Evolutionary conservation across 164 flowering plant genomes (phyloP), one percentile per base, ranked within the genome.

Genomic region (Macadamia tetraphylla): DNA sequence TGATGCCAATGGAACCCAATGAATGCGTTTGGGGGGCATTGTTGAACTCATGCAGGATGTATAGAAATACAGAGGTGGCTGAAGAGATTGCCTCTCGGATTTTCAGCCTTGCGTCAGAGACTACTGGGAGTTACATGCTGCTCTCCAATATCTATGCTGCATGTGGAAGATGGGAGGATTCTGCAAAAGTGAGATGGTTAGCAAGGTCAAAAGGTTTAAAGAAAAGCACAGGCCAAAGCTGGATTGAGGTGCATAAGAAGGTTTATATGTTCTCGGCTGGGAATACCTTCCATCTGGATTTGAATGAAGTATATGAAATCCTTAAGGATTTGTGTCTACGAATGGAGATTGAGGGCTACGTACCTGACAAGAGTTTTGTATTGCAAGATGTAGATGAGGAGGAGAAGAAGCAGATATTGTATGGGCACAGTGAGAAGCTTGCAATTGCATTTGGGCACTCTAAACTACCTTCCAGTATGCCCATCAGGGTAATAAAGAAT

Each of bases 161-260:
- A 30, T 74, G 42, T 52, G 80, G 77, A 42, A 74, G 74, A 60
- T 77, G 67, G 49, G 73, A 63, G 49, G 77, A 74, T 74, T 77
- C 67, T 55, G 67, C 67, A 55, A 70, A 40, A 46, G 67, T 74
- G 17, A 60, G 77, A 43, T 67, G 64, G 14, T 56, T 66, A 29
- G 71, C 74, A 77, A 71, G 60, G 64, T 70, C 64, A 57, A 67
- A 61, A 17, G 68, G 63, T 7, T 70, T 68, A 31, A 9, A 23
- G 30, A 77, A 74, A 71, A 56, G 64, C 42, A 70, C 72, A 31
- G 80, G 75, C 7, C 31, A 58, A 4, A 77, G 75, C 43, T 68
- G 68, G 66, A 14, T 71, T 63, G 76, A 67, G 52, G 42, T 68
- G 40, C 53, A 32, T 44, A 60, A 44, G 10, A 29, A 29, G 11